These are phyloP conservation scores for Marasmius fiardii DNA, from an alignment of 1,284 basidiomycete species.

Conservation along the genomic window DNA sequence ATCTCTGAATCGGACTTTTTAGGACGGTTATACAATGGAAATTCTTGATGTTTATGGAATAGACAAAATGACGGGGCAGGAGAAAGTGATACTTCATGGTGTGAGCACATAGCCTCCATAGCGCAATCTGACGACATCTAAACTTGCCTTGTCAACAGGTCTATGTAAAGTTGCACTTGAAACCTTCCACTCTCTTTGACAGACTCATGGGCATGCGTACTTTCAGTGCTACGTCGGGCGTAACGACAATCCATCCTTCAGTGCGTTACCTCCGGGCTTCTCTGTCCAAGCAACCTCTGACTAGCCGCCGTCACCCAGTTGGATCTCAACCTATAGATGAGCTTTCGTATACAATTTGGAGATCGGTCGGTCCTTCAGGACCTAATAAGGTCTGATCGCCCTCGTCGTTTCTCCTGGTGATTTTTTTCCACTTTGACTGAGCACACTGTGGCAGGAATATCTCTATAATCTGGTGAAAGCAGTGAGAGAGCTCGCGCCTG, in stretches of 20 bases:
- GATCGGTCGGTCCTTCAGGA: conserved; percentile 78
- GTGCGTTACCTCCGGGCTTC: conserved; percentile 32
- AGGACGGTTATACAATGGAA: conserved; percentile 78
- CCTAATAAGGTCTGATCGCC: conserved; percentile 82
- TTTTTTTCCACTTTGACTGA: neutral
- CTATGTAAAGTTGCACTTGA: neutral
- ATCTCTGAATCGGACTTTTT: neutral
- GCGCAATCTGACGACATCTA: neutral
- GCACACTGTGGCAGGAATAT: conserved; percentile 56
- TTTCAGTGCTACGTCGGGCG: conserved; percentile 73
- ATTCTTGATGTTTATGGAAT: conserved; percentile 58
- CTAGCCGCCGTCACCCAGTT: conserved; percentile 47
- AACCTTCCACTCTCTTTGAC: neutral
- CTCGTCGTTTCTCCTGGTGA: neutral
- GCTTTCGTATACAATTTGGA: conserved; percentile 69
- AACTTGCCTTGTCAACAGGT: conserved; percentile 7
- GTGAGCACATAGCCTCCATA: conserved; percentile 30
- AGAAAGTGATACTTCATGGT: conserved; percentile 52
- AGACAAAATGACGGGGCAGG: conserved; percentile 39
- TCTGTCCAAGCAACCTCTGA: neutral
- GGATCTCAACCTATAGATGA: conserved; percentile 72
- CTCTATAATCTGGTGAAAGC: conserved; percentile 70
- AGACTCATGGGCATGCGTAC: neutral
- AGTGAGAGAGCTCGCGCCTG: conserved; percentile 66
- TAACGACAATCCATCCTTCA: conserved; percentile 76